These are phyloP conservation scores for Penicillium verhagenii DNA, from an alignment of 495 filamentous ascomycete species.

Conservation along the genomic window DNA sequence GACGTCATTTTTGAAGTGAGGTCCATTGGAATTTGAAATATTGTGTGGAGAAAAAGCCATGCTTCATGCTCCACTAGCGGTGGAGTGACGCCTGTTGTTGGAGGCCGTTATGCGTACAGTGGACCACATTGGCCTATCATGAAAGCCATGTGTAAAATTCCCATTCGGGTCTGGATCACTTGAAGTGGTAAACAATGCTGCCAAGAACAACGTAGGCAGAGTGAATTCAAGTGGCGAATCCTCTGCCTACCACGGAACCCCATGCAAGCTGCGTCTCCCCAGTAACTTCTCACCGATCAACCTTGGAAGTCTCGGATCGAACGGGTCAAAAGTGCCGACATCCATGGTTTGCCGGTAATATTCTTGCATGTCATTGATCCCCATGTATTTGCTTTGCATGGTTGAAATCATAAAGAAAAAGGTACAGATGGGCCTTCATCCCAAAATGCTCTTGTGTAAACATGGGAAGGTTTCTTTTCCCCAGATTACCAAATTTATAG, in stretches of 20 bases:
- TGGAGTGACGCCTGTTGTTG: conserved; percentile 7
- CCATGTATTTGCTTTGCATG: not conserved
- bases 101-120: conserved; percentile 1
- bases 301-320: conserved; percentile 1
- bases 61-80: conserved; percentile 10
- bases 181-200: not conserved
- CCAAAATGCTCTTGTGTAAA: conserved; percentile 8
- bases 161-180: not conserved
- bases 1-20: conserved; percentile 24
- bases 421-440: conserved; percentile 1
- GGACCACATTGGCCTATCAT: conserved; percentile 13
- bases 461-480: not conserved
- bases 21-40: conserved; percentile 5
- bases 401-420: not conserved
- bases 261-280: not conserved
- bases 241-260: conserved; percentile 6
- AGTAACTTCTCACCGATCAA: not conserved
- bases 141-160: not conserved
- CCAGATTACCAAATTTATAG: not conserved
- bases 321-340: conserved; percentile 3
- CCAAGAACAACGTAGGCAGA: not conserved
- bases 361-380: conserved; percentile 4
- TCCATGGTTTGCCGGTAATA: conserved; percentile 3
- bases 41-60: conserved; percentile 16
- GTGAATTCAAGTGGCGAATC: conserved; percentile 9